Base-by-base conservation (phyloP, 1,284 basidiomycete species). In the Ustilago cynodontis region DNA sequence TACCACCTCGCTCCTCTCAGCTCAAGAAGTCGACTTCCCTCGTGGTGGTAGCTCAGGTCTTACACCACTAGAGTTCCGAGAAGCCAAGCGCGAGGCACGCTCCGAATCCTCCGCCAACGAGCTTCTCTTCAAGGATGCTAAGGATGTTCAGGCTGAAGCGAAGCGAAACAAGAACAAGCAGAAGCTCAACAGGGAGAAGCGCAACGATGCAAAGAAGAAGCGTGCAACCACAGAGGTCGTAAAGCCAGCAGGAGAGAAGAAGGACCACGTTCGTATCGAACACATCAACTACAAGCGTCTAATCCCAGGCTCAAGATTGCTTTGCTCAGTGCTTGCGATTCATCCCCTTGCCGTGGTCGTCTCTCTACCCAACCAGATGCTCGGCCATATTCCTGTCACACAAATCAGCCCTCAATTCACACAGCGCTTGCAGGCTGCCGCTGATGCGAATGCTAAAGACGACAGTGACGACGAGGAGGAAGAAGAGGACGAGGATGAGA, bases 211-310 rank as follows among this genome's bases (percentile, higher is more conserved):
- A 71, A 83, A 80, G 59, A 86, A 86, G 78, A 83, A 84, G 59
- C 71, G 80, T 43, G 37, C 57, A 13, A 29, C 59, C 8, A 43
- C 54, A 16, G 10, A 62, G 37, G 65, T 51, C 31, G 31, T 50
- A 11, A 22, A 64, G 43, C 41, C 68, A 11, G 24, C 35, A 18
- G 43, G 14, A n/a, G 70, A 82, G 28, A 82, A 83, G 71, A 78
- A 49, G 72, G 89, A 90, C 39, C 84, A 85, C 39, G 87, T 90
- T 59, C 90, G 94, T 65, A 91, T 97, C 59, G 95, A 98, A 86
- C 93, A 95, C 85, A 88, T 98, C 51, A 96, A 94, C 84, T 97
- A 98, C 88, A 98, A 97, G 94, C 91, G 95, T 77, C 88, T 98
- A 9, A 87, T 89, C 39, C 88, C 91, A 35, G 96, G 95, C 37